A percentile compares a stretch with the other conserved stretches of the same genome.
phyloP scores from a whole-genome alignment of 2,329 filamentous ascomycete genomes.

The Rhynchosporium agropyri region DNA sequence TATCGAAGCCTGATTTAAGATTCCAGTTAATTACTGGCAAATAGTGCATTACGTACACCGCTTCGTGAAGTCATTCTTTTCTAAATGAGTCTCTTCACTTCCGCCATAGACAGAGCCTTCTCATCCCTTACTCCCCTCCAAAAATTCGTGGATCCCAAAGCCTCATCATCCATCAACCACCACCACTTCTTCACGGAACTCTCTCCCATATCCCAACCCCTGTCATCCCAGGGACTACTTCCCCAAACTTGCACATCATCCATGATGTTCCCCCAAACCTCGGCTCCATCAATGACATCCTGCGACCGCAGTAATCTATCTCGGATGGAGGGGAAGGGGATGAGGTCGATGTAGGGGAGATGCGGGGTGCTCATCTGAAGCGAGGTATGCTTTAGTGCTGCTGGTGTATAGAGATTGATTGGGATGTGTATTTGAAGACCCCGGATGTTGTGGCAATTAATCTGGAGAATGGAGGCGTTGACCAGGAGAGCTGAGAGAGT shows the following conservation, averaged over 20 bases:
- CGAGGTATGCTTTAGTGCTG: conserved; percentile 37
- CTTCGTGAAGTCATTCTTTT: too few relatives aligned
- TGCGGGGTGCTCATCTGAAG: conserved; percentile 41
- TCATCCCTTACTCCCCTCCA: conserved; percentile 40
- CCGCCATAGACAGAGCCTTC: conserved; percentile 18
- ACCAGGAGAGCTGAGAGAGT: conserved; percentile 22
- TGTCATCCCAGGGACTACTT: conserved; percentile 39
- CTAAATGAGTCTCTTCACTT: conserved; percentile 1
- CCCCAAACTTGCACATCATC: conserved; percentile 40
- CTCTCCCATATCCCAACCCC: conserved; percentile 39
- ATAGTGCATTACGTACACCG: too few relatives aligned
- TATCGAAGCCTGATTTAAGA: too few relatives aligned
- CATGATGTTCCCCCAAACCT: conserved; percentile 31
- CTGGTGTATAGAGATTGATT: conserved; percentile 17
- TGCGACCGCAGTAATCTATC: conserved; percentile 31
- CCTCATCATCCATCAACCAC: conserved; percentile 38
- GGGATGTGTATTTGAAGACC: conserved; percentile 18
- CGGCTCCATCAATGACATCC: conserved; percentile 15
- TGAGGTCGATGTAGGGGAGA: conserved; percentile 44
- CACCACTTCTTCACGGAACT: conserved; percentile 39
- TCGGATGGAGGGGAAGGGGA: conserved; percentile 43
- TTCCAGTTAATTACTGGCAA: too few relatives aligned
- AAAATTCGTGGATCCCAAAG: conserved; percentile 38
- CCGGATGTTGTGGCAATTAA: conserved; percentile 17
- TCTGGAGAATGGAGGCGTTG: conserved; percentile 22